Conservation (phyloP, 2,329 filamentous ascomycete species). For the Monilinia fructicola region DNA sequence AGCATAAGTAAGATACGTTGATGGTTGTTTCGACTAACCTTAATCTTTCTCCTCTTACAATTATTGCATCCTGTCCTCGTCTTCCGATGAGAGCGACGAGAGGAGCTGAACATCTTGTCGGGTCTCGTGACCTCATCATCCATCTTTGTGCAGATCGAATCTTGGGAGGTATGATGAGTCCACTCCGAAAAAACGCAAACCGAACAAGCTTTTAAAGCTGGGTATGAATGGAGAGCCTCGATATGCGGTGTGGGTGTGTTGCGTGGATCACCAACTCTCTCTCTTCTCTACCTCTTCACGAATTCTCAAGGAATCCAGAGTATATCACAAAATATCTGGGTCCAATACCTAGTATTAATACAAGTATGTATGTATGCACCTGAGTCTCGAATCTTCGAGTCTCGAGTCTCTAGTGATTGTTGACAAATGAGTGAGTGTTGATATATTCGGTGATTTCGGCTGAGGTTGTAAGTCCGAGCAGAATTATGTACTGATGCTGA, state of each 20-base stretch:
- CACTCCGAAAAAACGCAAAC: background rate
- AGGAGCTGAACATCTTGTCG: conserved; percentile 14
- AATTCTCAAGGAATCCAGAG: background rate
- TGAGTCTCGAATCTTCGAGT: background rate
- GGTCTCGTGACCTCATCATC: conserved; percentile 3
- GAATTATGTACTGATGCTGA: no score
- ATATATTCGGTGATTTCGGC: no score
- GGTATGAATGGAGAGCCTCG: background rate
- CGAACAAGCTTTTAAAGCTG: background rate
- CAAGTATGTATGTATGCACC: background rate
- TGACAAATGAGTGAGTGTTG: background rate
- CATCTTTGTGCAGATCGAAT: background rate
- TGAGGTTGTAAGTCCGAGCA: no score
- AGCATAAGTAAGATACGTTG: no score
- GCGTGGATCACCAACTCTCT: background rate
- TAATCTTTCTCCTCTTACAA: conserved; percentile 20
- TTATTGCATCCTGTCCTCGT: conserved; percentile 19
- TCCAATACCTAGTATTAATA: background rate
- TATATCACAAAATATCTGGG: background rate
- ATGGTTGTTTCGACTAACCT: conserved; percentile 4
- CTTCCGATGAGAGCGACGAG: conserved; percentile 18
- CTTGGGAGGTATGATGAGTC: background rate
- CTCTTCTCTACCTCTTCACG: background rate
- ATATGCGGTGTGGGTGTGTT: background rate
- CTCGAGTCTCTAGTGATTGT: background rate